A percentile compares a stretch with the other conserved stretches of the same genome.
Evolutionary conservation across 2,329 filamentous ascomycete genomes (phyloP).

Genomic region (Aspergillus udagawae): DNA sequence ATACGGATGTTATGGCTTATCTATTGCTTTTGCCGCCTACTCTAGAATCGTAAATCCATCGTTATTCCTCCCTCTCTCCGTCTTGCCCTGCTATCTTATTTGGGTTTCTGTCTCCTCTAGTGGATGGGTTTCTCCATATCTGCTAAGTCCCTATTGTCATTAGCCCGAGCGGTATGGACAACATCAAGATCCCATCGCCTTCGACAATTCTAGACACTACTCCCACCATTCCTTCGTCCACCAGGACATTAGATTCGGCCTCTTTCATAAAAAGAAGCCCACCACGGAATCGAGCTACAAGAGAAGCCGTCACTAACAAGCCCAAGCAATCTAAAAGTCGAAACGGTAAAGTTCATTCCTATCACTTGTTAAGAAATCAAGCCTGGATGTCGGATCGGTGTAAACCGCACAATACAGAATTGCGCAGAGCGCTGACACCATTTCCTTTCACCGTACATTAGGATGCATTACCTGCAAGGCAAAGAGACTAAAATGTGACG

Average conservation of each 20-base stretch:
- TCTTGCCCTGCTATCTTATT: background rate
- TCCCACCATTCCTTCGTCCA: conserved; percentile 20
- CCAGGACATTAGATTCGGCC: conserved; percentile 23
- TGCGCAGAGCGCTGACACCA: conserved; percentile 27
- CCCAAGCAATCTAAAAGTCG: conserved; percentile 72
- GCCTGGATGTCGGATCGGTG: conserved; percentile 1
- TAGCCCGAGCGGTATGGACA: conserved; percentile 47
- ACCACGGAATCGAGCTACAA: conserved; percentile 7
- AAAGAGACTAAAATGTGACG: conserved; percentile 70
- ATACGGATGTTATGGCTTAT: conserved; percentile 13
- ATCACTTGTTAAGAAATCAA: background rate
- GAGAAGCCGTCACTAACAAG: conserved; percentile 40
- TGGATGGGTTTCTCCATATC: conserved; percentile 1
- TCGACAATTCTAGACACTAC: conserved; percentile 48
- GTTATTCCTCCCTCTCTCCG: background rate
- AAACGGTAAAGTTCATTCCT: conserved; percentile 55
- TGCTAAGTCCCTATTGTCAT: conserved; percentile 10
- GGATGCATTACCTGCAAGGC: conserved; percentile 71
- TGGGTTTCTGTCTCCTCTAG: background rate
- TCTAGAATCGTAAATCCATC: background rate
- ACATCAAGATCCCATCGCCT: conserved; percentile 58
- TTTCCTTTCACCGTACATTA: conserved; percentile 32
- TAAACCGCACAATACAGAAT: background rate
- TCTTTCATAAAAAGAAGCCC: conserved; percentile 23
- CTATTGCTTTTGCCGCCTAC: background rate